Percentiles rank a stretch among this genome's conserved stretches.
These are phyloP conservation scores for Inonotus hispidus DNA, from an alignment of 1,284 basidiomycete species.

Conservation along the genomic window DNA sequence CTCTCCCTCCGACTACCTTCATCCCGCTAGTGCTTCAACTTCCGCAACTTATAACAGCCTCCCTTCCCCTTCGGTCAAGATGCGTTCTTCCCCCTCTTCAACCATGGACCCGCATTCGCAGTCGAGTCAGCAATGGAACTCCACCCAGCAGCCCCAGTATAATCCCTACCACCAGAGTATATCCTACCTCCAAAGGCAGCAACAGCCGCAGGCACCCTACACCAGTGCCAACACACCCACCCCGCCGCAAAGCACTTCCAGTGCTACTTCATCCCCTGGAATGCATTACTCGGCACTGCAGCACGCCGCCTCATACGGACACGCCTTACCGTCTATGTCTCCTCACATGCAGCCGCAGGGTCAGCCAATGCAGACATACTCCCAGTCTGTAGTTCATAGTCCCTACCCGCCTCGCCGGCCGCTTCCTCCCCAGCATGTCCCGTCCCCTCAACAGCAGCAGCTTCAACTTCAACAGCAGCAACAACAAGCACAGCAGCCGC, in stretches of 20 bases:
- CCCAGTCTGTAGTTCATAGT: conserved; percentile 19
- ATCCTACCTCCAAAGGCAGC: conserved; percentile 5
- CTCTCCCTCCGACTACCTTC: neutral
- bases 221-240: neutral
- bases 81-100: conserved; percentile 3
- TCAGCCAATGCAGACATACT: conserved; percentile 26
- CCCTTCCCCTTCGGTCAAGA: neutral
- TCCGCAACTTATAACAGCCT: neutral
- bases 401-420: conserved; percentile 19
- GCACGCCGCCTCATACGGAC: conserved; percentile 25
- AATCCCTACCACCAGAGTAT: conserved; percentile 10
- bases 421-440: neutral
- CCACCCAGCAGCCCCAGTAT: conserved; percentile 1
- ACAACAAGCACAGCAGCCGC: conserved; percentile 4
- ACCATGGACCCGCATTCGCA: conserved; percentile 2
- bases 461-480: conserved; percentile 2
- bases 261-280: conserved; percentile 6
- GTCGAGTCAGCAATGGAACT: neutral
- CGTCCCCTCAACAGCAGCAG: conserved; percentile 13
- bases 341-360: conserved; percentile 26
- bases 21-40: neutral
- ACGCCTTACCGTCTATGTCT: conserved; percentile 29
- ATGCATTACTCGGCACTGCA: conserved; percentile 21
- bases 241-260: conserved; percentile 10
- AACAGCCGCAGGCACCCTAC: conserved; percentile 2